Evolutionary conservation across 331 rosid genomes (phyloP).

Genomic region (Prunus yedoensis): DNA sequence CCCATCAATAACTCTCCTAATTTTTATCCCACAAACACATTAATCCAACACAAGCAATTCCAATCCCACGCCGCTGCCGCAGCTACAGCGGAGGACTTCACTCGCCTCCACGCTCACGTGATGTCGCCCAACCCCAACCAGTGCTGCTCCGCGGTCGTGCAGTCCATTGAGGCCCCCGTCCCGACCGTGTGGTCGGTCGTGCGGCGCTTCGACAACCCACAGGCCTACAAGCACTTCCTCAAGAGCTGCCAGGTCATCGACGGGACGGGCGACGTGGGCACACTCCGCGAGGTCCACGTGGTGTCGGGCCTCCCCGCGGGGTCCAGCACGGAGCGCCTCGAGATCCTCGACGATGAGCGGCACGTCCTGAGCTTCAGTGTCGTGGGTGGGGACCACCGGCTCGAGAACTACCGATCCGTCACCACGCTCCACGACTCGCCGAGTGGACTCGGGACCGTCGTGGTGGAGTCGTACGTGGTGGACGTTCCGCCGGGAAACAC

Average conservation of each 20-base stretch:
- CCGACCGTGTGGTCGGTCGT: slow-evolving; percentile 77
- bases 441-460: slow-evolving; percentile 47
- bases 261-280: slow-evolving; percentile 61
- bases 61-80: background rate
- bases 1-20: slow-evolving; percentile 38
- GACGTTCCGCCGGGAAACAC: slow-evolving; percentile 88
- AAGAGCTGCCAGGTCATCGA: slow-evolving; percentile 82
- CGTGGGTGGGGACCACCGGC: slow-evolving; percentile 90
- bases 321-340: slow-evolving; percentile 82
- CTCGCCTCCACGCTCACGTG: slow-evolving; percentile 48
- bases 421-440: slow-evolving; percentile 64
- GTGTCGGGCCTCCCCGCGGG: slow-evolving; percentile 91
- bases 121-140: slow-evolving; percentile 55
- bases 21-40: slow-evolving; percentile 30
- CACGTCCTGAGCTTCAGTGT: slow-evolving; percentile 92
- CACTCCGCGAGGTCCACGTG: slow-evolving; percentile 75
- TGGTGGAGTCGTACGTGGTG: slow-evolving; percentile 81
- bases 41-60: slow-evolving; percentile 41
- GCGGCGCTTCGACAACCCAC: slow-evolving; percentile 84
- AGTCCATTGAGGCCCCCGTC: slow-evolving; percentile 60
- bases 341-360: slow-evolving; percentile 88
- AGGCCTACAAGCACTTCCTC: slow-evolving; percentile 86
- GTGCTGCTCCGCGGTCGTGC: slow-evolving; percentile 73
- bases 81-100: slow-evolving; percentile 26
- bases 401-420: slow-evolving; percentile 81